Evolutionary conservation across 2,329 filamentous ascomycete species (phyloP).

Genomic region (Cercospora berteroae): DNA sequence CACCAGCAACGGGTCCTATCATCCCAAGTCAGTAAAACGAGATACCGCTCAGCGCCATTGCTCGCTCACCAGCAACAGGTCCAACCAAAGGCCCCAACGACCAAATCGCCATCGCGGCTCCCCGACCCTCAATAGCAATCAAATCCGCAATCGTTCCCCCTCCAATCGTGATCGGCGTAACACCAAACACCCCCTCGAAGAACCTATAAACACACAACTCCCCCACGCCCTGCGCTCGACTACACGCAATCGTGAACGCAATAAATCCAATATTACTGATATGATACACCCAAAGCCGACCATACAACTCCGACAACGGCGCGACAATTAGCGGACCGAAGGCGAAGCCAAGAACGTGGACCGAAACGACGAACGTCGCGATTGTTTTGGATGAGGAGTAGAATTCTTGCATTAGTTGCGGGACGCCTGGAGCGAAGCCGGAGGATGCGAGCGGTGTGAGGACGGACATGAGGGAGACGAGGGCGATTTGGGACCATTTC

Average conservation of each 20-base stretch:
- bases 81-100: conserved; percentile 31
- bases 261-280: conserved; percentile 35
- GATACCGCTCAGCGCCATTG: not conserved
- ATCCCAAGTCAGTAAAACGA: not conserved
- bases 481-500: conserved; percentile 48
- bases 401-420: conserved; percentile 63
- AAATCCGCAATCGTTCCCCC: conserved; percentile 34
- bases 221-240: conserved; percentile 32
- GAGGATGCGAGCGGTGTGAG: conserved; percentile 54
- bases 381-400: conserved; percentile 52
- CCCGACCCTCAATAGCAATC: conserved; percentile 32
- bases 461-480: conserved; percentile 53
- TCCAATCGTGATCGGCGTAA: conserved; percentile 35
- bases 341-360: conserved; percentile 58
- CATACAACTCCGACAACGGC: conserved; percentile 42
- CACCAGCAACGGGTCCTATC: conserved; percentile 58
- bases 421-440: conserved; percentile 68
- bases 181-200: conserved; percentile 34
- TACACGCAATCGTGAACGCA: conserved; percentile 35
- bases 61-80: conserved; percentile 11
- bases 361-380: conserved; percentile 64
- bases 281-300: conserved; percentile 34
- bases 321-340: conserved; percentile 47
- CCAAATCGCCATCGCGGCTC: conserved; percentile 35
- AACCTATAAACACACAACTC: conserved; percentile 36